These are phyloP conservation scores for Barnettozyma populi DNA, from an alignment of 805 yeast species.

Conservation along the genomic window DNA sequence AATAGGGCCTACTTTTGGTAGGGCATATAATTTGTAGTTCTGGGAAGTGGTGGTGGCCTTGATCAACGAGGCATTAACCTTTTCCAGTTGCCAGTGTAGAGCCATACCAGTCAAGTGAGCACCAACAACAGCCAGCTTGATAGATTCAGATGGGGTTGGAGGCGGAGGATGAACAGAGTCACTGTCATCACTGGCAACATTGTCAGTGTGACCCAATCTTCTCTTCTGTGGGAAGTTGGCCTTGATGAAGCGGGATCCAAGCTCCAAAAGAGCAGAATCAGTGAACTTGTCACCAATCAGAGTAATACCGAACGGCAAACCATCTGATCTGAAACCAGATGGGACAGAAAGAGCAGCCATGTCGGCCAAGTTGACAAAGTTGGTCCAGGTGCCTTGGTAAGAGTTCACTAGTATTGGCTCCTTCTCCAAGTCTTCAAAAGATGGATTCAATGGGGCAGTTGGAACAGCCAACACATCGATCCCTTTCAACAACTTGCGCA, in stretches of 20 bases:
- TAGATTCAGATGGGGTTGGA: conserved; percentile 33
- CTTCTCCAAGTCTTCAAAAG: conserved; percentile 59
- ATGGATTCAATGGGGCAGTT: conserved; percentile 90
- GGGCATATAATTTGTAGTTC: conserved; percentile 72
- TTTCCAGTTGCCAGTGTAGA: conserved; percentile 88
- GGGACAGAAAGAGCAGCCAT: conserved; percentile 90
- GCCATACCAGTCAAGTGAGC: conserved; percentile 89
- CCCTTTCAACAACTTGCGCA: conserved; percentile 46
- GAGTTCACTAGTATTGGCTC: conserved; percentile 87
- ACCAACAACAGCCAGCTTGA: conserved; percentile 86
- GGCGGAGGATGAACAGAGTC: conserved; percentile 42
- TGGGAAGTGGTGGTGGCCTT: conserved; percentile 64
- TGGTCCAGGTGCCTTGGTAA: conserved; percentile 96
- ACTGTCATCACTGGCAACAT: conserved; percentile 21
- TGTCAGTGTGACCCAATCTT: conserved; percentile 48
- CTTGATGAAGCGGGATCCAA: conserved; percentile 69
- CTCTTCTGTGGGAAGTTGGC: conserved; percentile 41
- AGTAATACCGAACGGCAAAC: conserved; percentile 88
- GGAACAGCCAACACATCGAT: conserved; percentile 84
- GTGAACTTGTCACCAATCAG: conserved; percentile 75
- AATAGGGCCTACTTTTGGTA: conserved; percentile 76
- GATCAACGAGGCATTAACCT: conserved; percentile 70
- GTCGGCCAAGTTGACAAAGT: conserved; percentile 92
- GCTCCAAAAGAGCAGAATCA: conserved; percentile 82
- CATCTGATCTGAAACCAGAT: conserved; percentile 81